phyloP scores from a whole-genome alignment of 805 yeast genomes.

The Saturnispora ahearnii region DNA sequence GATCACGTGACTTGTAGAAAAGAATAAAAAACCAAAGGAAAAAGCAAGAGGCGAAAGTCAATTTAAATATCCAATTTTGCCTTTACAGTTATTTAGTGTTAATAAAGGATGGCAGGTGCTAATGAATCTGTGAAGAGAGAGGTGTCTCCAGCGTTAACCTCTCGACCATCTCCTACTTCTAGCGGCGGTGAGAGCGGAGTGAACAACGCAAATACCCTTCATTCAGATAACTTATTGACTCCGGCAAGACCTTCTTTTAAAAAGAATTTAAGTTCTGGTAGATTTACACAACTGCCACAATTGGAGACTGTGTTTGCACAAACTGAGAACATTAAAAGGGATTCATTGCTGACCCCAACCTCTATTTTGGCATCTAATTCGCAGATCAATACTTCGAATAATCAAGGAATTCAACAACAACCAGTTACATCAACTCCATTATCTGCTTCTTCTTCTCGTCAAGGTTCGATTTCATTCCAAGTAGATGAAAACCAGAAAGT shows the following conservation, averaged over 20 bases:
- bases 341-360: neutral
- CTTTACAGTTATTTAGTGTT: neutral
- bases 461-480: constrained; percentile 37
- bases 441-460: constrained; percentile 8
- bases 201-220: neutral
- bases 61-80: neutral
- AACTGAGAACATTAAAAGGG: neutral
- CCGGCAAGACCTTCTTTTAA: constrained; percentile 9
- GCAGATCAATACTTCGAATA: constrained; percentile 12
- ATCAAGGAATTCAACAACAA: neutral
- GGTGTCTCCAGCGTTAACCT: neutral
- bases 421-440: constrained; percentile 6
- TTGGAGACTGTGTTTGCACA: constrained; percentile 8
- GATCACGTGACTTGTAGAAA: too few species aligned
- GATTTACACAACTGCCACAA: constrained; percentile 12
- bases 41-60: neutral
- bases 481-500: constrained; percentile 31
- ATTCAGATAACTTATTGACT: neutral
- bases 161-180: neutral
- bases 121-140: neutral
- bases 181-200: neutral
- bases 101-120: neutral
- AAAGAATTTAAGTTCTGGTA: constrained; percentile 7
- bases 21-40: neutral
- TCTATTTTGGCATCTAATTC: constrained; percentile 7